Conservation (phyloP, 495 filamentous ascomycete genomes). For the Xylaria intraflava region DNA sequence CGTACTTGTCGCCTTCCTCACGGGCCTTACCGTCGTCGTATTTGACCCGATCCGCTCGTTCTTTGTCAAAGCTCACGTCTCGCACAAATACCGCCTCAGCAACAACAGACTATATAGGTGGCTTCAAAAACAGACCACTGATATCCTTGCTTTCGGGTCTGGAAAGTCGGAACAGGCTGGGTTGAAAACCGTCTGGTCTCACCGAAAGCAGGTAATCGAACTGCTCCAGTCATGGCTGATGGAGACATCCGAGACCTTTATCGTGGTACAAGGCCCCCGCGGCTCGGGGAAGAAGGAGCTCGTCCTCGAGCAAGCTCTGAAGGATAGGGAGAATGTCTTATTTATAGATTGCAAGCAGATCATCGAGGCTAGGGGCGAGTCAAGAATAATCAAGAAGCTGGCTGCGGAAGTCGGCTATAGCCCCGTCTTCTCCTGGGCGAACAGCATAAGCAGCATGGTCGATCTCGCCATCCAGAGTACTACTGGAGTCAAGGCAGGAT, state of each 20-base stretch:
- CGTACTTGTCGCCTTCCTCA: conserved; percentile 66
- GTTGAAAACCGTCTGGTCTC: conserved; percentile 78
- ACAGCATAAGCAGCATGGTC: conserved; percentile 83
- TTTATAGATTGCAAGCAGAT: conserved; percentile 95
- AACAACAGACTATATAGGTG: conserved; percentile 67
- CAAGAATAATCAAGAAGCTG: conserved; percentile 74
- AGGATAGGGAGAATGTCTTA: conserved; percentile 68
- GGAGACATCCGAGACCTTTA: conserved; percentile 85
- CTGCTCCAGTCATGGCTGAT: conserved; percentile 79
- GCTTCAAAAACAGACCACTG: conserved; percentile 72
- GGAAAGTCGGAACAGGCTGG: conserved; percentile 57
- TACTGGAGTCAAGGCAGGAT: conserved; percentile 89
- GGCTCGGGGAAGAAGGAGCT: conserved; percentile 89
- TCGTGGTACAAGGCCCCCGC: conserved; percentile 85
- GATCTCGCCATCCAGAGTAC: conserved; percentile 91
- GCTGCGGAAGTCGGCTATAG: conserved; percentile 84
- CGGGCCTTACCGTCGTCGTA: conserved; percentile 77
- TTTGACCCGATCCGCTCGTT: conserved; percentile 92
- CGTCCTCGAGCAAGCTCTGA: conserved; percentile 75
- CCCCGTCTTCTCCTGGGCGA: conserved; percentile 93
- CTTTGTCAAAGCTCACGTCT: conserved; percentile 83
- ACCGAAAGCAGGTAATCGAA: conserved; percentile 72
- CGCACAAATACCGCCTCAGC: conserved; percentile 62
- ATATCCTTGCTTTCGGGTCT: conserved; percentile 50
- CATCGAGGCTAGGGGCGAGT: conserved; percentile 84